phyloP scores from a whole-genome alignment of 257 asterid species.

The Cinchona pubescens region DNA sequence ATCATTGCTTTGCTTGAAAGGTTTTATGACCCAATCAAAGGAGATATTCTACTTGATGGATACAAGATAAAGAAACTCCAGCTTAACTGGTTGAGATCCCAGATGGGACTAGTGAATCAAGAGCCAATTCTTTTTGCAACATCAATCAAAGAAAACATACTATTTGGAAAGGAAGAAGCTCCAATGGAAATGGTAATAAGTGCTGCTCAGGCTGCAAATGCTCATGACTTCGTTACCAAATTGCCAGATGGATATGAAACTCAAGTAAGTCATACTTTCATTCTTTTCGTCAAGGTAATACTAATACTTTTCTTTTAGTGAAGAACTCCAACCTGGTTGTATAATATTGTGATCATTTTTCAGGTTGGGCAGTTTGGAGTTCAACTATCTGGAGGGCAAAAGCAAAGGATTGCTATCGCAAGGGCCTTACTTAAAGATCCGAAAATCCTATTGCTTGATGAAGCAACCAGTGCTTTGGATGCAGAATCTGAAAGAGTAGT shows the following conservation, averaged over 20 bases:
- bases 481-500: slow-evolving; percentile 51
- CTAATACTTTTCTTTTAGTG: too few relatives aligned
- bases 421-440: slow-evolving; percentile 52
- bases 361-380: slow-evolving; percentile 55
- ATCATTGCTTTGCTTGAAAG: slow-evolving; percentile 46
- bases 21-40: slow-evolving; percentile 46
- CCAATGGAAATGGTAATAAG: slow-evolving; percentile 31
- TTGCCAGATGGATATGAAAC: slow-evolving; percentile 50
- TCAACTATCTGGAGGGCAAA: slow-evolving; percentile 57
- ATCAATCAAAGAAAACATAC: slow-evolving; percentile 42
- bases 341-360: not conserved
- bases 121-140: slow-evolving; percentile 53
- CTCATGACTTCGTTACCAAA: slow-evolving; percentile 43
- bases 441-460: slow-evolving; percentile 50
- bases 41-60: slow-evolving; percentile 53
- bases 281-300: too few relatives aligned
- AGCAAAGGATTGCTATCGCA: slow-evolving; percentile 59
- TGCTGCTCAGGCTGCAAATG: slow-evolving; percentile 51
- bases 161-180: slow-evolving; percentile 47
- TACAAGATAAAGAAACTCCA: slow-evolving; percentile 38
- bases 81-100: slow-evolving; percentile 49
- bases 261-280: slow-evolving; percentile 26
- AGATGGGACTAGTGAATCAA: slow-evolving; percentile 55
- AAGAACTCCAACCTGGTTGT: not conserved
- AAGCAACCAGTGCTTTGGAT: slow-evolving; percentile 65